These are phyloP conservation scores for Globisporangium cederbergense DNA, from an alignment of 352 stramenopile species.

Conservation along the genomic window DNA sequence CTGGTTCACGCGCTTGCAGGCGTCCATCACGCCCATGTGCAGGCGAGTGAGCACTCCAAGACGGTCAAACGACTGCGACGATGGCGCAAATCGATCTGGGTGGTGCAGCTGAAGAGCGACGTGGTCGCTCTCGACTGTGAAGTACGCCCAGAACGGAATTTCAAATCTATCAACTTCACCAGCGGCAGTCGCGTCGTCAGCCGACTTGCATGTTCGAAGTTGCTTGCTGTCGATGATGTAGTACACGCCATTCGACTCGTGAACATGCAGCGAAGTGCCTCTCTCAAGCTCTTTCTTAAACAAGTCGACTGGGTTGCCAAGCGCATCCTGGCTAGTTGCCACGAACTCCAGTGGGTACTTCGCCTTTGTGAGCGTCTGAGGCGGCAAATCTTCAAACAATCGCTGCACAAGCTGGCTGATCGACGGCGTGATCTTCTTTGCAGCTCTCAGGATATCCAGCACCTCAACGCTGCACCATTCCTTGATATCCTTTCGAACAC, in stretches of 20 bases:
- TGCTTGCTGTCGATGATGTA: constrained; percentile 55
- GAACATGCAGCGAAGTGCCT: constrained; percentile 40
- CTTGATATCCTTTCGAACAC: constrained; percentile 68
- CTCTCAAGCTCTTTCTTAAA: constrained; percentile 59
- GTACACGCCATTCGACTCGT: constrained; percentile 58
- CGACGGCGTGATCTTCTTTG: constrained; percentile 60
- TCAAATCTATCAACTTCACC: constrained; percentile 21
- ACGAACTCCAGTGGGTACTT: constrained; percentile 78
- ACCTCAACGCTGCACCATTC: constrained; percentile 85
- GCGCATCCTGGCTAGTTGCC: constrained; percentile 48
- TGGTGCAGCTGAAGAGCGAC: constrained; percentile 66
- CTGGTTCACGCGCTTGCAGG: constrained; percentile 84
- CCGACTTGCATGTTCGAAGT: neutral
- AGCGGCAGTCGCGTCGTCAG: neutral
- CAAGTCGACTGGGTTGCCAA: constrained; percentile 50
- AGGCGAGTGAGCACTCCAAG: constrained; percentile 66
- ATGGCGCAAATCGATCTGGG: constrained; percentile 27
- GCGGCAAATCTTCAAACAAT: constrained; percentile 69
- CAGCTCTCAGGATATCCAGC: constrained; percentile 64
- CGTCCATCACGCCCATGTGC: constrained; percentile 59
- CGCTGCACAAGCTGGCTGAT: constrained; percentile 65
- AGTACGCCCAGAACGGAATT: constrained; percentile 82
- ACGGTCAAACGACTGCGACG: constrained; percentile 34
- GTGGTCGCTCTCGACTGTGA: constrained; percentile 49
- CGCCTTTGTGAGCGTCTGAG: constrained; percentile 50